A percentile compares a stretch with the other conserved stretches of the same genome.
These are phyloP conservation scores for Acorus calamus DNA, from an alignment of 106 monocot species.

Conservation along the genomic window DNA sequence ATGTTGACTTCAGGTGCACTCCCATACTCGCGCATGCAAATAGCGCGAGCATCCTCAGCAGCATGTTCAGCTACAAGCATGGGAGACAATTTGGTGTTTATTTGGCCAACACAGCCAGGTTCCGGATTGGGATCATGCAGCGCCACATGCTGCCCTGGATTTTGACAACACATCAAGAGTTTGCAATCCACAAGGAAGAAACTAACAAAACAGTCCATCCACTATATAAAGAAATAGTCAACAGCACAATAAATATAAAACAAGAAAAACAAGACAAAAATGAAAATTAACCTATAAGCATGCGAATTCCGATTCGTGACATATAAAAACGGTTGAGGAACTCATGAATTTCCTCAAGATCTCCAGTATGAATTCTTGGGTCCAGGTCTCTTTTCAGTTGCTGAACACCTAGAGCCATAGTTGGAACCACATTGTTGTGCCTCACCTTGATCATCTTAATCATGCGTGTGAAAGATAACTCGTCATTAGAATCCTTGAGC, in stretches of 20 bases:
- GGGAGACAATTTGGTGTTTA: conserved; percentile 83
- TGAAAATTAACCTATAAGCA: conserved; percentile 65
- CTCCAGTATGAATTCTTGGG: conserved; percentile 25
- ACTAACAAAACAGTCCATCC: background rate
- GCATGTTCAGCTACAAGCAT: conserved; percentile 58
- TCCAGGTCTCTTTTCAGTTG: conserved; percentile 70
- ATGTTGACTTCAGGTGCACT: conserved; percentile 77
- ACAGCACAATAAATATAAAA: too few species aligned
- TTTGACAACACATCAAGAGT: background rate
- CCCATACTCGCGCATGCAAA: conserved; percentile 82
- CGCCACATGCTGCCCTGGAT: conserved; percentile 91
- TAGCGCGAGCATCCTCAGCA: conserved; percentile 79
- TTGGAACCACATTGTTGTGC: conserved; percentile 90
- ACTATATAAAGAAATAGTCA: background rate
- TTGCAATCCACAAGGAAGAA: background rate
- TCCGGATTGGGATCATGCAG: conserved; percentile 79
- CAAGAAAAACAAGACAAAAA: too few species aligned
- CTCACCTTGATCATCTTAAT: conserved; percentile 91
- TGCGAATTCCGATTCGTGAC: conserved; percentile 89
- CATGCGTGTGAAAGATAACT: conserved; percentile 81
- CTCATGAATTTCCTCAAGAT: conserved; percentile 67
- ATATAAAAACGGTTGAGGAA: conserved; percentile 96
- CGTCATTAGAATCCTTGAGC: conserved; percentile 41
- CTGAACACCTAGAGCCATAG: conserved; percentile 85
- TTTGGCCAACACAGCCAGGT: conserved; percentile 73